These are phyloP conservation scores for Epichloe glyceriae DNA, from an alignment of 2,329 filamentous ascomycete species.

Conservation along the genomic window DNA sequence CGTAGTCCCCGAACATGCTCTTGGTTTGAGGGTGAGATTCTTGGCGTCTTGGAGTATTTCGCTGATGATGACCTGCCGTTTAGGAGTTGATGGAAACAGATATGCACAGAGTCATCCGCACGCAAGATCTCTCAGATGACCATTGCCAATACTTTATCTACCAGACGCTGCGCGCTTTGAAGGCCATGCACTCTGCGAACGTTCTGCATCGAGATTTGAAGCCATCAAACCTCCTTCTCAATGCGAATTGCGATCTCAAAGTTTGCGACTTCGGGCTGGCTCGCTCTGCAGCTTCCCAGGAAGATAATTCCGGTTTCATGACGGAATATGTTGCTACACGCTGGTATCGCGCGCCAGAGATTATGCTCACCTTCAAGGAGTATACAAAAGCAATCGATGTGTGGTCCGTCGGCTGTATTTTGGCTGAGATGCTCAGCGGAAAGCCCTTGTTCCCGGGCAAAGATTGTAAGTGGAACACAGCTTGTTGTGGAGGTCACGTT, in stretches of 20 bases:
- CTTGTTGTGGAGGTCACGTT: neutral
- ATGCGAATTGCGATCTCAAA: conserved; percentile 97
- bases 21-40: neutral
- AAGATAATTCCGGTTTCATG: conserved; percentile 99
- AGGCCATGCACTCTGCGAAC: conserved; percentile 98
- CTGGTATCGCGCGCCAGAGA: conserved; percentile 98
- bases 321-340: conserved; percentile 99
- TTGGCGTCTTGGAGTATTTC: neutral
- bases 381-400: conserved; percentile 99
- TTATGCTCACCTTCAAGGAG: conserved; percentile 99
- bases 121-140: conserved; percentile 95
- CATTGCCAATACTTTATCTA: conserved; percentile 99
- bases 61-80: conserved; percentile 1
- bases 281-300: conserved; percentile 87
- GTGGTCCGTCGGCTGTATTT: conserved; percentile 95
- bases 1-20: neutral
- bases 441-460: conserved; percentile 98
- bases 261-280: conserved; percentile 98
- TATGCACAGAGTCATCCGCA: conserved; percentile 98
- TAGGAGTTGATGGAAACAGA: conserved; percentile 99
- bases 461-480: conserved; percentile 55
- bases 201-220: conserved; percentile 96
- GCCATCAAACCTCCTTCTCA: conserved; percentile 90
- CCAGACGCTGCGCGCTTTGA: conserved; percentile 91
- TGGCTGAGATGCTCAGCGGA: conserved; percentile 97